phyloP scores from a whole-genome alignment of 495 filamentous ascomycete genomes.

The Trypethelium eluteriae region DNA sequence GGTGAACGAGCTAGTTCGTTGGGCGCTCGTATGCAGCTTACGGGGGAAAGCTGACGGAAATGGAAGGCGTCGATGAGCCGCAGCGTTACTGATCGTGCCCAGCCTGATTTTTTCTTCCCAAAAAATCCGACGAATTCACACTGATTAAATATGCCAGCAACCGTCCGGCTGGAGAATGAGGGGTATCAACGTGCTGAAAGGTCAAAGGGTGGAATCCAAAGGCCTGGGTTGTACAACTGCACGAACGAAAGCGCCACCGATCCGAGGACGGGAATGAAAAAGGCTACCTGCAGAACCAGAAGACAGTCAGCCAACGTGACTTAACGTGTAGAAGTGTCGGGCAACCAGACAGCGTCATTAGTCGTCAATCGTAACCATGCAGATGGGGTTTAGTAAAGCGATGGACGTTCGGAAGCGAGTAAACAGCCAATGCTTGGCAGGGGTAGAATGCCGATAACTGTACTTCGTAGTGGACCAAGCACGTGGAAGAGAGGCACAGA shows the following conservation, averaged over 20 bases:
- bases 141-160: neutral
- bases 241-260: slow-evolving; percentile 4
- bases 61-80: neutral
- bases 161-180: neutral
- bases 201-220: neutral
- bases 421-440: neutral
- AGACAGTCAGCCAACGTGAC: neutral
- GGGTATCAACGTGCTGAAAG: neutral
- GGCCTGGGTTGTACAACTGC: neutral
- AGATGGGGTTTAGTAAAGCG: neutral
- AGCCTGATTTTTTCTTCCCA: too few relatives aligned
- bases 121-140: neutral
- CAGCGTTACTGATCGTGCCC: neutral
- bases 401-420: neutral
- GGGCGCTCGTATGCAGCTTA: slow-evolving; percentile 3
- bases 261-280: slow-evolving; percentile 4
- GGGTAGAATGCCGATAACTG: neutral
- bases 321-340: neutral
- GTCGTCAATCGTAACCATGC: slow-evolving; percentile 1
- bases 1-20: neutral
- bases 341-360: slow-evolving; percentile 6
- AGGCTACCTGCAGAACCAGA: neutral
- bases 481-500: neutral
- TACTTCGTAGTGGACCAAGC: neutral
- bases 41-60: slow-evolving; percentile 3